Base-by-base conservation (phyloP, 2,329 filamentous ascomycete species). In the Chalara sp. region DNA sequence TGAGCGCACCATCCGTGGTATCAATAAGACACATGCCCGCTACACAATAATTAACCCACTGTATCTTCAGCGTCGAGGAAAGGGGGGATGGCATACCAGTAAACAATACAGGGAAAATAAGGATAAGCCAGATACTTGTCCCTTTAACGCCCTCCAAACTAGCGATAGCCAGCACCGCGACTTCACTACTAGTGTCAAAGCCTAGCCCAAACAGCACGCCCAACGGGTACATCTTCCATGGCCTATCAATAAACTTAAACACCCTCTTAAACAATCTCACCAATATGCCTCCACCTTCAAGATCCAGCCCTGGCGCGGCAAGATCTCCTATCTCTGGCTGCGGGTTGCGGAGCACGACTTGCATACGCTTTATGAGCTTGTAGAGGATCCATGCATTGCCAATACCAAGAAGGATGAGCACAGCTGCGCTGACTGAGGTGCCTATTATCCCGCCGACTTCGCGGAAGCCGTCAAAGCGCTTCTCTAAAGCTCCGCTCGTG, bases 221-320 rank as follows among this genome's bases (percentile, higher is more conserved):
- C 0, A 96, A 72, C 0, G 89, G 90, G 59, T 95, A 93, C 90
- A 96, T 96, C 68, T 97, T 97, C 92, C 92, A 97, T 0, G 88
- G 86, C 5, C 79, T 32, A 49, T 44, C 47, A 37, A 44, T 44
- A 30, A 44, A 35, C 41, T 49, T 49, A 21, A 49, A 49, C 6
- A 44, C 31, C 41, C 44, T 49, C 40, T 44, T 49, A 32, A 49
- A 44, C n/a, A 49, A 10, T 21, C 40, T 73, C 30, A 87, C 84
- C 39, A 96, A 69, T 49, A 90, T 81, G 0, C 92, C 92, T 0
- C 80, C 85, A 0, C 88, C 89, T 58, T 92, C 84, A 11, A 95
- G 76, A 53, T 83, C 79, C 64, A 89, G 79, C 4, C 72, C 32
- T 1, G 54, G 56, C 69, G 67, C 55, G 57, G 65, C 51, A 29